Evolutionary conservation across 2,329 filamentous ascomycete genomes (phyloP).

Genomic region (Coniochaeta pulveracea): DNA sequence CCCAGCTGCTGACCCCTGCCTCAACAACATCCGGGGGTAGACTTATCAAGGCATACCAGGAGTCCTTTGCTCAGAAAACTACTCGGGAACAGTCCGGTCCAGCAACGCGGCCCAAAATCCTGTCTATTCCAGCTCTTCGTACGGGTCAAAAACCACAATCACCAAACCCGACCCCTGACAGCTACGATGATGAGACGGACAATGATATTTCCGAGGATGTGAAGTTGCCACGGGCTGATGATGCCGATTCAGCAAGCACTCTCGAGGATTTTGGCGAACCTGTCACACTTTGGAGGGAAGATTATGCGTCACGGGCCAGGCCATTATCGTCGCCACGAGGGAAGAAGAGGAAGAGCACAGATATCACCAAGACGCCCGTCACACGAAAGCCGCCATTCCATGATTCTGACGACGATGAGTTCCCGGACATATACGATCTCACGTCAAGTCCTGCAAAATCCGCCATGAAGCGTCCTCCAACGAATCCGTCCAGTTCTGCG

Average conservation of each 20-base stretch:
- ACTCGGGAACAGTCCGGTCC: constrained; percentile 8
- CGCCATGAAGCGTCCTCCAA: constrained; percentile 5
- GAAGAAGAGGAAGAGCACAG: constrained; percentile 41
- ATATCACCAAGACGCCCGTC: constrained; percentile 24
- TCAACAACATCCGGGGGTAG: constrained; percentile 20
- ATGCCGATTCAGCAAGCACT: constrained; percentile 13
- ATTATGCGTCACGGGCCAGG: constrained; percentile 25
- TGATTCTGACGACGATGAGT: constrained; percentile 29
- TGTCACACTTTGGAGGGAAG: constrained; percentile 30
- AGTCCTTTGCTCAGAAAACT: constrained; percentile 20
- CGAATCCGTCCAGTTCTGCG: constrained; percentile 3
- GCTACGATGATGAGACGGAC: constrained; percentile 11
- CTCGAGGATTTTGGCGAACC: constrained; percentile 22
- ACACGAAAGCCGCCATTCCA: constrained; percentile 10
- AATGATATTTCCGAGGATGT: constrained; percentile 10
- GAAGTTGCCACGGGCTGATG: constrained; percentile 11
- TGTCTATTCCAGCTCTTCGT: constrained; percentile 5
- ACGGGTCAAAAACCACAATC: constrained; percentile 4
- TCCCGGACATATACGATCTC: constrained; percentile 39
- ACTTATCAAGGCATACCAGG: constrained; percentile 23
- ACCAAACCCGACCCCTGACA: constrained; percentile 6
- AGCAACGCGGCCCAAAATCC: constrained; percentile 9
- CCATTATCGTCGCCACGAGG: constrained; percentile 24
- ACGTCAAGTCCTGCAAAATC: constrained; percentile 14
- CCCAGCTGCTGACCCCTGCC: constrained; percentile 29